A percentile compares a stretch with the other conserved stretches of the same genome.
These are phyloP conservation scores for Rhizopogon vulgaris DNA, from an alignment of 768 basidiomycete genomes.

Conservation along the genomic window DNA sequence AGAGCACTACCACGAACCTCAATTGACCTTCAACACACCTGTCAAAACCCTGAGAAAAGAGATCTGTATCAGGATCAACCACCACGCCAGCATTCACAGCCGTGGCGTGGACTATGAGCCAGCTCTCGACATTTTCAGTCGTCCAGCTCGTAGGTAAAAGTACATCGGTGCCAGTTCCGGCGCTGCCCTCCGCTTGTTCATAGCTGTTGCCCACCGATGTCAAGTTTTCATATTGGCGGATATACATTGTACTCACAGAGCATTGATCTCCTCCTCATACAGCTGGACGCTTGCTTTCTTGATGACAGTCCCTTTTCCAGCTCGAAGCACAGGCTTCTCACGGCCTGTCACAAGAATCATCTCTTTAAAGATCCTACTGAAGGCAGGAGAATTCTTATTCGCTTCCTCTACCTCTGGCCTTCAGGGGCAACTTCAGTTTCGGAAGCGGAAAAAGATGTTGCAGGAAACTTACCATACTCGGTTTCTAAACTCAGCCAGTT, in stretches of 20 bases:
- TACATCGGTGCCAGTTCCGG: constrained; percentile 10
- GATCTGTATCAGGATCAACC: constrained; percentile 13
- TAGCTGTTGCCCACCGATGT: constrained; percentile 18
- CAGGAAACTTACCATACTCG: constrained; percentile 28
- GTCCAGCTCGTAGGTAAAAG: constrained; percentile 21
- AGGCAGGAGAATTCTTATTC: constrained; percentile 33
- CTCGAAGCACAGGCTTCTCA: constrained; percentile 37
- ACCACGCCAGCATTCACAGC: constrained; percentile 1
- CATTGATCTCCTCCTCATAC: constrained; percentile 44
- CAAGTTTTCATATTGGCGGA: neutral
- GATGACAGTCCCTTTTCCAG: constrained; percentile 41
- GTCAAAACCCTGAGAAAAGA: constrained; percentile 32
- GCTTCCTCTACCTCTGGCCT: constrained; percentile 38
- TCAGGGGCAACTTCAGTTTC: neutral
- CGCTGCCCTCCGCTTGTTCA: constrained; percentile 23
- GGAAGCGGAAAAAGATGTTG: neutral
- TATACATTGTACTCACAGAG: constrained; percentile 24
- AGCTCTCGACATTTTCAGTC: constrained; percentile 9
- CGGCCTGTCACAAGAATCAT: constrained; percentile 42
- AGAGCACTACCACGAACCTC: too few relatives aligned
- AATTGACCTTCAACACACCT: constrained; percentile 16
- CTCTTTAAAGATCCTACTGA: constrained; percentile 42
- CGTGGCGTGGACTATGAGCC: constrained; percentile 22
- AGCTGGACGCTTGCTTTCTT: constrained; percentile 32
- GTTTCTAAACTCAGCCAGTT: constrained; percentile 29